phyloP scores from a whole-genome alignment of 2,329 filamentous ascomycete species.

The Alternaria hordeiaustralica region DNA sequence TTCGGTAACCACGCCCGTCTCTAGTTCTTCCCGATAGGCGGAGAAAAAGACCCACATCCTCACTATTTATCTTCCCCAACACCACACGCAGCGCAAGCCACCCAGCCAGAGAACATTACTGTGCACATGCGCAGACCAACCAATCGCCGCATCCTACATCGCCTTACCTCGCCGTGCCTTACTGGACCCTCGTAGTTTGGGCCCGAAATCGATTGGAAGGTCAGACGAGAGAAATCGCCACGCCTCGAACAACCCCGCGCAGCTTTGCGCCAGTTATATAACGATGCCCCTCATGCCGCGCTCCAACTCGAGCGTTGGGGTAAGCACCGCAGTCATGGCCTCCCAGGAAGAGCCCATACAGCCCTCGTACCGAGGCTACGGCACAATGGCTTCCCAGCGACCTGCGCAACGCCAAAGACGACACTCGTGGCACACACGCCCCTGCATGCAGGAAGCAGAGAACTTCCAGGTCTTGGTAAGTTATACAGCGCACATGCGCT shows the following conservation, averaged over 20 bases:
- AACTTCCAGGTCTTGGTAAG: constrained; percentile 55
- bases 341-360: constrained; percentile 54
- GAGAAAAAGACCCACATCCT: constrained; percentile 26
- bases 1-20: constrained; percentile 24
- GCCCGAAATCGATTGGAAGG: constrained; percentile 10
- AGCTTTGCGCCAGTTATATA: constrained; percentile 25
- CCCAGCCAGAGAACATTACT: constrained; percentile 26
- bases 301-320: constrained; percentile 26
- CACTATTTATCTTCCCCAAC: constrained; percentile 19
- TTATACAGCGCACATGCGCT: background rate
- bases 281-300: constrained; percentile 32
- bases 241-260: constrained; percentile 29
- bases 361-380: constrained; percentile 44
- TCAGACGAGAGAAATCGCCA: constrained; percentile 21
- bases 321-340: constrained; percentile 44
- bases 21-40: constrained; percentile 19
- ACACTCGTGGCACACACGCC: constrained; percentile 55
- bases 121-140: constrained; percentile 29
- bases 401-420: constrained; percentile 48
- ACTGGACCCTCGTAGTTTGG: constrained; percentile 19
- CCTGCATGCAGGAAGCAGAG: constrained; percentile 55
- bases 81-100: constrained; percentile 14
- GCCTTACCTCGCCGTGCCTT: constrained; percentile 7
- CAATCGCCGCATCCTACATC: constrained; percentile 13
- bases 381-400: constrained; percentile 33